A percentile compares a stretch with the other conserved stretches of the same genome.
phyloP scores from a whole-genome alignment of 768 basidiomycete genomes.

The Calocera cornea region DNA sequence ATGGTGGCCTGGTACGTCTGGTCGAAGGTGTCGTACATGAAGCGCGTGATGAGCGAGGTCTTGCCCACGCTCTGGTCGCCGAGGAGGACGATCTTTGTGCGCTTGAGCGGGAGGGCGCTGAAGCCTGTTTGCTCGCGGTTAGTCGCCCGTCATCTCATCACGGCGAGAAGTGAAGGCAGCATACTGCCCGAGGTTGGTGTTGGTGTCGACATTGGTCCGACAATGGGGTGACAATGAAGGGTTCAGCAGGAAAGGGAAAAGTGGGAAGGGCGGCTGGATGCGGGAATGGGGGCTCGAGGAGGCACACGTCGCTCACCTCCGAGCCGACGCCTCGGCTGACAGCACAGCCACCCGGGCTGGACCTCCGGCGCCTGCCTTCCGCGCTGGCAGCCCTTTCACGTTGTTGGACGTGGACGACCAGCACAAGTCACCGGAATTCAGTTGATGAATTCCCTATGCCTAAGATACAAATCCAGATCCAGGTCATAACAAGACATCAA shows the following conservation, averaged over 20 bases:
- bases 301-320: too few species aligned
- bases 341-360: too few species aligned
- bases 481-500: neutral
- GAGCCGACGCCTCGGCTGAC: too few species aligned
- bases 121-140: constrained; percentile 64
- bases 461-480: constrained; percentile 1
- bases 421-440: neutral
- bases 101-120: constrained; percentile 78
- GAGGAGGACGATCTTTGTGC: constrained; percentile 90
- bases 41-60: constrained; percentile 95
- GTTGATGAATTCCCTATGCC: constrained; percentile 6
- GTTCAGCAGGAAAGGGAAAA: neutral
- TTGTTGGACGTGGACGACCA: neutral
- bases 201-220: neutral
- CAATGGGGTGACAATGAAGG: neutral
- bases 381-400: neutral
- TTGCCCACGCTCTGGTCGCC: constrained; percentile 98
- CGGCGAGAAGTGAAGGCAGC: neutral
- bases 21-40: constrained; percentile 99
- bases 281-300: too few species aligned
- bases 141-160: too few species aligned
- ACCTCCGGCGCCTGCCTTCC: too few species aligned
- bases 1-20: constrained; percentile 98
- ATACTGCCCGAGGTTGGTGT: constrained; percentile 1
- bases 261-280: neutral